These are phyloP conservation scores for Xylaria sp. DNA, from an alignment of 2,329 filamentous ascomycete genomes.

Conservation along the genomic window DNA sequence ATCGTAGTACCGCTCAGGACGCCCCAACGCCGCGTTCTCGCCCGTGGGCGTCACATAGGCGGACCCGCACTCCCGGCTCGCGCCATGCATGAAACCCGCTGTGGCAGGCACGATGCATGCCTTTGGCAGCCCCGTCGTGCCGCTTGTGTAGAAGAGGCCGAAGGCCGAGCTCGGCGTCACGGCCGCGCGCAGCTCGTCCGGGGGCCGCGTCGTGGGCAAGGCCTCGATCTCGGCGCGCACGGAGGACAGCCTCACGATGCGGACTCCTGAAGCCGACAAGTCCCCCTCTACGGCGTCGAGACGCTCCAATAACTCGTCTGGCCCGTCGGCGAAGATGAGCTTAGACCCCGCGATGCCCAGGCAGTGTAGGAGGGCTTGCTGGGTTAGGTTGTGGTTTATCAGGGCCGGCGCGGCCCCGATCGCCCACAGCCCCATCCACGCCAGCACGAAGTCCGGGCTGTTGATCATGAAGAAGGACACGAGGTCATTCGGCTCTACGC, in stretches of 20 bases:
- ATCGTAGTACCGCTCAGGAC: conserved; percentile 73
- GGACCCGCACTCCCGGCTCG: conserved; percentile 49
- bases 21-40: conserved; percentile 40
- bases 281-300: conserved; percentile 68
- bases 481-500: conserved; percentile 68
- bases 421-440: conserved; percentile 72
- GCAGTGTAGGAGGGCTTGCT: conserved; percentile 73
- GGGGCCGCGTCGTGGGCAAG: conserved; percentile 62
- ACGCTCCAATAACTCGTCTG: conserved; percentile 63
- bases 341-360: conserved; percentile 67
- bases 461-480: conserved; percentile 76
- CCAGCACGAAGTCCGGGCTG: conserved; percentile 73
- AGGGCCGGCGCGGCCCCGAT: conserved; percentile 76
- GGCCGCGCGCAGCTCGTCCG: conserved; percentile 64
- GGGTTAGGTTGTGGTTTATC: conserved; percentile 76
- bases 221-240: conserved; percentile 56
- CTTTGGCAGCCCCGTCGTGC: conserved; percentile 81
- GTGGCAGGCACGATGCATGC: conserved; percentile 70
- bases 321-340: conserved; percentile 69
- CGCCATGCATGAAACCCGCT: conserved; percentile 50
- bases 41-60: conserved; percentile 47
- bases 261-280: conserved; percentile 61
- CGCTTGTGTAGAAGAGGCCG: conserved; percentile 78
- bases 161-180: conserved; percentile 66
- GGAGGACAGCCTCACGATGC: conserved; percentile 64